Conservation (phyloP, 805 yeast genomes). For the Pichia manshurica region DNA sequence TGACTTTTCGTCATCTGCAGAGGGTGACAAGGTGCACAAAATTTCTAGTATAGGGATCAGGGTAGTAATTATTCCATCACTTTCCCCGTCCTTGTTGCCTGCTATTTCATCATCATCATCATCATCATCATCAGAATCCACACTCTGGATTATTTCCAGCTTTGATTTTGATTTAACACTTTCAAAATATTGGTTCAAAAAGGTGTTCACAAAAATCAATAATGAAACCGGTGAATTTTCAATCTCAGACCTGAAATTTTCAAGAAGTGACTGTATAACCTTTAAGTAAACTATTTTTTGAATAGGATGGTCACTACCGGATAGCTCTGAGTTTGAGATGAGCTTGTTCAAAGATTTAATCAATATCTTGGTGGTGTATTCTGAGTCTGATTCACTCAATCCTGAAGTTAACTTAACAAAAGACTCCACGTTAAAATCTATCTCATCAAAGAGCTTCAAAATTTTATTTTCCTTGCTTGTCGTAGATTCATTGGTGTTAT, state of each 20-base stretch:
- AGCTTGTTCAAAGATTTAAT: slow-evolving; percentile 52
- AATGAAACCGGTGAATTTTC: slow-evolving; percentile 34
- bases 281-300: slow-evolving; percentile 53
- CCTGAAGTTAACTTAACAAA: slow-evolving; percentile 17
- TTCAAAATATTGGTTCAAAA: slow-evolving; percentile 6
- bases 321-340: slow-evolving; percentile 33
- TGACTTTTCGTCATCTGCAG: slow-evolving; percentile 6
- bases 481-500: slow-evolving; percentile 9
- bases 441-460: slow-evolving; percentile 33
- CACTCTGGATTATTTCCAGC: slow-evolving; percentile 10
- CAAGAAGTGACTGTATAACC: slow-evolving; percentile 56
- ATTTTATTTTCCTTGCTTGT: slow-evolving; percentile 4
- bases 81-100: slow-evolving; percentile 29
- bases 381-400: slow-evolving; percentile 45
- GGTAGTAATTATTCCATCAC: slow-evolving; percentile 28
- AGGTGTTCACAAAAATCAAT: slow-evolving; percentile 9
- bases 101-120: slow-evolving; percentile 20
- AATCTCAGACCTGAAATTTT: slow-evolving; percentile 50
- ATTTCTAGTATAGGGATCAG: slow-evolving; percentile 18
- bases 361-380: slow-evolving; percentile 42
- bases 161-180: not conserved
- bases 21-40: slow-evolving; percentile 3
- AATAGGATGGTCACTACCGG: slow-evolving; percentile 45
- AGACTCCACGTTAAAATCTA: slow-evolving; percentile 39
- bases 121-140: slow-evolving; percentile 38